These are phyloP conservation scores for Physocladia obscura DNA, from an alignment of 192 early-diverging fungal species.

Conservation along the genomic window DNA sequence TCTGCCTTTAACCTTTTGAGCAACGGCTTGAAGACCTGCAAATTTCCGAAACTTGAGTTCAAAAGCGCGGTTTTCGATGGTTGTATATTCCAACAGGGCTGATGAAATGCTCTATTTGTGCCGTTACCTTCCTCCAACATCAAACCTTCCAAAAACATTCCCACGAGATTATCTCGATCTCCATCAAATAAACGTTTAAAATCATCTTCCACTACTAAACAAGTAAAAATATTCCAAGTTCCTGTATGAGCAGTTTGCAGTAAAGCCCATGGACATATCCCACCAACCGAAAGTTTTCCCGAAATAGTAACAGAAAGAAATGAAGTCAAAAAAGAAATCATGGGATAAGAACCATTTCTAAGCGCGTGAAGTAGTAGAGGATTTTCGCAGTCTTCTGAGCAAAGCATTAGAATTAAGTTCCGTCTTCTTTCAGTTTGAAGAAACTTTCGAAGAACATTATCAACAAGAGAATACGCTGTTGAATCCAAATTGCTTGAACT, in stretches of 20 bases:
- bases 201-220: neutral
- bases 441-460: too few relatives aligned
- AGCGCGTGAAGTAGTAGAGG: constrained; percentile 3
- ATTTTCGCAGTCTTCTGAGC: too few relatives aligned
- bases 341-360: neutral
- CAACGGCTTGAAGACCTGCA: neutral
- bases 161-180: neutral
- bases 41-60: constrained; percentile 6
- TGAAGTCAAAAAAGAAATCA: neutral
- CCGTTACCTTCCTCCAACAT: neutral
- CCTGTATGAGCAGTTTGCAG: neutral
- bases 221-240: neutral
- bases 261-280: neutral
- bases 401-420: too few relatives aligned
- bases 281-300: neutral
- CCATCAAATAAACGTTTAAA: neutral
- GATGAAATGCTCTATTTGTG: neutral
- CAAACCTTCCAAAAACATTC: neutral
- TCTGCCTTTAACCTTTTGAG: neutral
- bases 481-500: too few relatives aligned
- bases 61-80: neutral
- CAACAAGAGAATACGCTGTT: too few relatives aligned
- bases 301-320: neutral
- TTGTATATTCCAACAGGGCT: neutral
- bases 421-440: too few relatives aligned